Evolutionary conservation across 78 protist species (phyloP).

Genomic region (Blattamonas nauphoetae): DNA sequence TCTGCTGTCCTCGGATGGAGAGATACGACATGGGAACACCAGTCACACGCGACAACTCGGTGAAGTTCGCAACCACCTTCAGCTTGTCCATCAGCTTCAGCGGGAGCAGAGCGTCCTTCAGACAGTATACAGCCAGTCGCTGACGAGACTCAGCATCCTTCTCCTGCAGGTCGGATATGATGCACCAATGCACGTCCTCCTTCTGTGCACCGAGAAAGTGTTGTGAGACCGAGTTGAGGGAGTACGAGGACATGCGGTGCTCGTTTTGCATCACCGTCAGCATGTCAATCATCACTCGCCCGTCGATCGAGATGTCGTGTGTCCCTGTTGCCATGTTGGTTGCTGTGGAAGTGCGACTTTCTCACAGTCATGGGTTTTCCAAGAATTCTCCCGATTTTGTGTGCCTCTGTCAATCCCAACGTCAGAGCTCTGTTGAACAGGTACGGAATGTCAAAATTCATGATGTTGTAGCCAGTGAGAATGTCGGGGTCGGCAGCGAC

Average conservation of each 20-base stretch:
- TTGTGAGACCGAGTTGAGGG: conserved; percentile 87
- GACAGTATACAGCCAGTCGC: conserved; percentile 93
- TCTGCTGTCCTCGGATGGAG: conserved; percentile 87
- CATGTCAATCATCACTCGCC: conserved; percentile 69
- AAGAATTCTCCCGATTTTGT: neutral
- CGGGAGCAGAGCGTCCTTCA: conserved; percentile 94
- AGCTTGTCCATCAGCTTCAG: conserved; percentile 83
- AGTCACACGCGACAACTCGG: conserved; percentile 99
- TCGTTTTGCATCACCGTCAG: conserved; percentile 49
- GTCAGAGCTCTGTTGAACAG: conserved; percentile 74
- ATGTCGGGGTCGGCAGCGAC: conserved; percentile 85
- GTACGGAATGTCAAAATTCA: conserved; percentile 93
- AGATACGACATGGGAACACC: conserved; percentile 90
- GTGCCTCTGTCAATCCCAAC: conserved; percentile 17
- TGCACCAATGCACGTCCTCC: conserved; percentile 96
- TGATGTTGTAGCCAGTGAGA: conserved; percentile 88
- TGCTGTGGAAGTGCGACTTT: conserved; percentile 13
- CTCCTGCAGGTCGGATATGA: conserved; percentile 80
- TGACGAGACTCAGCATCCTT: conserved; percentile 87
- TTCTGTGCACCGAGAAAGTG: conserved; percentile 94
- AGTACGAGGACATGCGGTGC: conserved; percentile 80
- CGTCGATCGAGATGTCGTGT: conserved; percentile 41
- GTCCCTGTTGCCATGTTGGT: conserved; percentile 6
- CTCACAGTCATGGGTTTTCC: neutral
- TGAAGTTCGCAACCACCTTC: conserved; percentile 81